These are phyloP conservation scores for Apiospora arundinis DNA, from an alignment of 2,329 filamentous ascomycete species.

Conservation along the genomic window DNA sequence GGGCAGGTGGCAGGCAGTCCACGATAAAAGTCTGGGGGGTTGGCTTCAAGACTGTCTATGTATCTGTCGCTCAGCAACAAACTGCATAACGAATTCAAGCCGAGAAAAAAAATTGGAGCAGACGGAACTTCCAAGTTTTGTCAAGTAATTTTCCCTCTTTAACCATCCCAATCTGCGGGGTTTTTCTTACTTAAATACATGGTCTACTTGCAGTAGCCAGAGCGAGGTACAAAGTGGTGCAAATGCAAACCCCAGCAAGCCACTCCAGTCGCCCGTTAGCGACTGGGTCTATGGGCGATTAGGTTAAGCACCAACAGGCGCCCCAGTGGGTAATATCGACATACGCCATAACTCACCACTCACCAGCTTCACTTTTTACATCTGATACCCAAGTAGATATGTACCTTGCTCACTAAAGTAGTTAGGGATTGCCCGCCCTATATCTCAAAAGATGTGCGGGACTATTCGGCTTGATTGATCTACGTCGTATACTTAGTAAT, in stretches of 20 bases:
- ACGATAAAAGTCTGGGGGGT: not conserved
- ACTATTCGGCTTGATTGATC: conserved; percentile 8
- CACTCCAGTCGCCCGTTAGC: not conserved
- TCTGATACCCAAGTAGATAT: too few relatives aligned
- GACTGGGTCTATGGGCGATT: conserved; percentile 7
- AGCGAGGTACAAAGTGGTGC: too few relatives aligned
- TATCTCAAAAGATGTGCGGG: not conserved
- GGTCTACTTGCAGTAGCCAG: not conserved
- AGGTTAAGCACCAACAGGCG: not conserved
- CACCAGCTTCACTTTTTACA: too few relatives aligned
- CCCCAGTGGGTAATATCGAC: not conserved
- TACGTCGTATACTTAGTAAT: not conserved
- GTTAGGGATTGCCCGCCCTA: not conserved
- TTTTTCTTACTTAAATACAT: conserved; percentile 14
- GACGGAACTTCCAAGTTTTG: not conserved
- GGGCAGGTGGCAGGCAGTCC: too few relatives aligned
- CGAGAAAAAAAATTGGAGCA: not conserved
- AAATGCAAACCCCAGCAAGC: not conserved
- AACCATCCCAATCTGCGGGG: not conserved
- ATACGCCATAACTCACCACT: not conserved
- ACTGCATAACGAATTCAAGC: not conserved
- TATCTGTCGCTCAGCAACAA: not conserved
- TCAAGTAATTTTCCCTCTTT: not conserved
- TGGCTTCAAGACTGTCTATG: not conserved
- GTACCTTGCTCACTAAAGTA: too few relatives aligned